These are phyloP conservation scores for Sphenostylis stenocarpa DNA, from an alignment of 306 rosid genomes.

Conservation along the genomic window DNA sequence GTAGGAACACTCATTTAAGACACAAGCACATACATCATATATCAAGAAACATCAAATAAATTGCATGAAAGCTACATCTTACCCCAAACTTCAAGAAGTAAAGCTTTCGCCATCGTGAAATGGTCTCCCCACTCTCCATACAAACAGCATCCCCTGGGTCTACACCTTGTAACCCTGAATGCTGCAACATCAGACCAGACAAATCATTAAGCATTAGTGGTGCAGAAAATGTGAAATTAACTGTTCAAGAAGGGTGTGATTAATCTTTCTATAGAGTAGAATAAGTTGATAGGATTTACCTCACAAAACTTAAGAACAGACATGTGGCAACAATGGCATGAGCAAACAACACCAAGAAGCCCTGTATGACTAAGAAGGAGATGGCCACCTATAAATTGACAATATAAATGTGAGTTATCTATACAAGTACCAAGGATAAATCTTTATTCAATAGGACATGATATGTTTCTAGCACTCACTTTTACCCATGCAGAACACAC, in stretches of 20 bases:
- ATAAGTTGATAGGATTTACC: slow-evolving; percentile 40
- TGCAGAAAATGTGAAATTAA: slow-evolving; percentile 13
- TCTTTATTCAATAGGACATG: slow-evolving; percentile 9
- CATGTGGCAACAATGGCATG: slow-evolving; percentile 67
- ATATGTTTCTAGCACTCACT: slow-evolving; percentile 31
- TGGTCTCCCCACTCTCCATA: slow-evolving; percentile 68
- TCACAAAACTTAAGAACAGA: slow-evolving; percentile 70
- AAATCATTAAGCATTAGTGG: slow-evolving; percentile 17
- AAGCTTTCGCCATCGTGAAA: slow-evolving; percentile 55
- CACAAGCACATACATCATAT: background rate
- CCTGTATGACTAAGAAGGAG: slow-evolving; percentile 48
- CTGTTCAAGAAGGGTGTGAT: background rate
- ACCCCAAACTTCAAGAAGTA: slow-evolving; percentile 60
- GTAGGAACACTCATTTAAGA: background rate
- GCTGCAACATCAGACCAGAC: slow-evolving; percentile 49
- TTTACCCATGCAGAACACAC: slow-evolving; percentile 46
- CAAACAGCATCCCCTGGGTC: slow-evolving; percentile 58
- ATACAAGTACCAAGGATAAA: background rate
- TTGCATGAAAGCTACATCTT: slow-evolving; percentile 36
- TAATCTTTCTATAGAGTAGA: background rate
- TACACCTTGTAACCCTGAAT: slow-evolving; percentile 54
- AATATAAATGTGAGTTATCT: slow-evolving; percentile 31
- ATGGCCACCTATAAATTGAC: slow-evolving; percentile 39
- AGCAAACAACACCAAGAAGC: slow-evolving; percentile 65
- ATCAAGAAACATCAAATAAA: slow-evolving; percentile 10